These are phyloP conservation scores for Pseudopithomyces chartarum DNA, from an alignment of 2,329 filamentous ascomycete species.

Conservation along the genomic window DNA sequence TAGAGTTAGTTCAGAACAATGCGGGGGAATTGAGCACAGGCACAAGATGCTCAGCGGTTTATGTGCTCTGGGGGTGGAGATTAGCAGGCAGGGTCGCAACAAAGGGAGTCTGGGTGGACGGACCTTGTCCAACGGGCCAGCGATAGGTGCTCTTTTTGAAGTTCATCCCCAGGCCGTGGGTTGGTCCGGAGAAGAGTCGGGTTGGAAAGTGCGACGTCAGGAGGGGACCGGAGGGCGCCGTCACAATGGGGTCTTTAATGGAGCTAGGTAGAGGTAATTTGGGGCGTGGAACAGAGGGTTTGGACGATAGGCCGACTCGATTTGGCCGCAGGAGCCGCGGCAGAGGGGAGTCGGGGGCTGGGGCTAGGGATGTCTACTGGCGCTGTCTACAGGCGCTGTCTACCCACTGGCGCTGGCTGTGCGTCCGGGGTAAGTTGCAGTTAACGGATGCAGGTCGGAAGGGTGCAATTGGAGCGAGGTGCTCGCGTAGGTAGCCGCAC, in stretches of 20 bases:
- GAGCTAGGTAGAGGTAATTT: constrained; percentile 9
- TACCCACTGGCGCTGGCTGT: no score
- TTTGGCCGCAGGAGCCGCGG: constrained; percentile 19
- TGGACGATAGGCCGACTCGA: constrained; percentile 23
- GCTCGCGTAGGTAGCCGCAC: constrained; percentile 22
- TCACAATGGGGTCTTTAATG: constrained; percentile 17
- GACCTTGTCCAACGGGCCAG: constrained; percentile 51
- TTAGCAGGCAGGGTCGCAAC: constrained; percentile 8
- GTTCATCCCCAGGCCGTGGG: constrained; percentile 42
- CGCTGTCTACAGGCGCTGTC: no score
- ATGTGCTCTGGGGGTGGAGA: constrained; percentile 38
- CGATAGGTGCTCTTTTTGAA: constrained; percentile 49
- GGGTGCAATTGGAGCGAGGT: constrained; percentile 34
- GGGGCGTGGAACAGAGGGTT: constrained; percentile 19
- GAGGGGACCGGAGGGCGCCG: constrained; percentile 12
- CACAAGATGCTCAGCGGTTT: constrained; percentile 43
- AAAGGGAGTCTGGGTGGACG: background rate
- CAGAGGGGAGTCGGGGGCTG: constrained; percentile 18
- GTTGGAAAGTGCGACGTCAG: constrained; percentile 14
- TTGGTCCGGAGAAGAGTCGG: background rate
- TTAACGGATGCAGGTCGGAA: constrained; percentile 29
- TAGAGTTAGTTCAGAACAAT: constrained; percentile 13
- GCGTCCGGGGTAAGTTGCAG: constrained; percentile 36
- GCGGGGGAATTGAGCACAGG: constrained; percentile 23
- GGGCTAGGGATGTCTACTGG: constrained; percentile 14